Evolutionary conservation across 2,329 filamentous ascomycete species (phyloP).

Genomic region (Xylaria hypoxylon): DNA sequence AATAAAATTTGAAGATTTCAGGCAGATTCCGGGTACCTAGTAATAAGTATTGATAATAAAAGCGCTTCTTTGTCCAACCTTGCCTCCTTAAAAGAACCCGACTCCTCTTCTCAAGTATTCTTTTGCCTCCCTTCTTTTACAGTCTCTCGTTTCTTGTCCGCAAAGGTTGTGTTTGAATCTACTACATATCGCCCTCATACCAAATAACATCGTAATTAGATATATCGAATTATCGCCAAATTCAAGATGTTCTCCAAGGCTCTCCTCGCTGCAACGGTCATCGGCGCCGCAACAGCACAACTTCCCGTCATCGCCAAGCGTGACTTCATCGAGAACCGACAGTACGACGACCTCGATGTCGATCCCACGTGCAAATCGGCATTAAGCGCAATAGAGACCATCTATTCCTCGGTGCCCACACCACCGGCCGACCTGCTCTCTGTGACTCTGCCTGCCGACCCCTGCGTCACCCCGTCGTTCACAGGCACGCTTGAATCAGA

Average conservation of each 20-base stretch:
- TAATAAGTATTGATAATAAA: too few relatives aligned
- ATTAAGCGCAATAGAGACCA: conserved; percentile 31
- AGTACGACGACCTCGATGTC: conserved; percentile 23
- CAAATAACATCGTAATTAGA: background rate
- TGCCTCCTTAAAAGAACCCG: too few relatives aligned
- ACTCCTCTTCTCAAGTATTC: too few relatives aligned
- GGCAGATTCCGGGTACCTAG: too few relatives aligned
- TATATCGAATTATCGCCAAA: background rate
- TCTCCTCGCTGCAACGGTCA: conserved; percentile 36
- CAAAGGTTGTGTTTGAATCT: background rate
- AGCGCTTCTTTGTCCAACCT: too few relatives aligned
- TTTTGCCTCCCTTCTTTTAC: background rate
- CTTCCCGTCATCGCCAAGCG: conserved; percentile 39
- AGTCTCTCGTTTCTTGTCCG: background rate
- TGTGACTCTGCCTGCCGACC: conserved; percentile 33
- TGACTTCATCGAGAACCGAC: conserved; percentile 40
- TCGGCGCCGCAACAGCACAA: conserved; percentile 39
- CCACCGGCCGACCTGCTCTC: conserved; percentile 39
- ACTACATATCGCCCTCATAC: too few relatives aligned
- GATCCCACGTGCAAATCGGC: conserved; percentile 40
- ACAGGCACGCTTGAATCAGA: conserved; percentile 40
- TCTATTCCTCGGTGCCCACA: conserved; percentile 40
- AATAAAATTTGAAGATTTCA: background rate
- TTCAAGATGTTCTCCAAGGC: conserved; percentile 34
- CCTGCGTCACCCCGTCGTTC: conserved; percentile 42